phyloP scores from a whole-genome alignment of 805 yeast species.

The Metschnikowia hibisci region DNA sequence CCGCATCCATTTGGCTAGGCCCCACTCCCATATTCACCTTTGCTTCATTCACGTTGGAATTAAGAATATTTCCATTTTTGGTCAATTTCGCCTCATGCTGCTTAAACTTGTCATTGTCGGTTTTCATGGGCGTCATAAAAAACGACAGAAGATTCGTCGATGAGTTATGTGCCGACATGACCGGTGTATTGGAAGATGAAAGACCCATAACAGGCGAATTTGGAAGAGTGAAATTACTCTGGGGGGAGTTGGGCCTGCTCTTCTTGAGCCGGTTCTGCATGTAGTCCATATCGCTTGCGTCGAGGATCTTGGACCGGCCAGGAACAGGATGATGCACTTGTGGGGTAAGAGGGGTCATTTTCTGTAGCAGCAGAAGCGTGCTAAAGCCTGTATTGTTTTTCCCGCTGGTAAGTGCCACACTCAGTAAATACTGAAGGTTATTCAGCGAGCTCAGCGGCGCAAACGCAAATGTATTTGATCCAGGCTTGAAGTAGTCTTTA shows the following conservation, averaged over 20 bases:
- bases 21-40: slow-evolving; percentile 1
- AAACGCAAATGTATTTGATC: slow-evolving; percentile 6
- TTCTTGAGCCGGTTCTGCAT: slow-evolving; percentile 43
- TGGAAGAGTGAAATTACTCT: slow-evolving; percentile 35
- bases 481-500: slow-evolving; percentile 41
- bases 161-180: slow-evolving; percentile 39
- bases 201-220: slow-evolving; percentile 42
- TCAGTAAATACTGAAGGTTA: slow-evolving; percentile 33
- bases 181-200: slow-evolving; percentile 38
- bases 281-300: slow-evolving; percentile 47
- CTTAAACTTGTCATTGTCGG: background rate
- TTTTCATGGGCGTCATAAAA: slow-evolving; percentile 30
- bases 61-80: background rate
- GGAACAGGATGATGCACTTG: slow-evolving; percentile 18
- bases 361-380: slow-evolving; percentile 49
- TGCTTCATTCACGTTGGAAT: background rate
- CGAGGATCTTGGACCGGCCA: slow-evolving; percentile 21
- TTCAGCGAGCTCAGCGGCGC: slow-evolving; percentile 17
- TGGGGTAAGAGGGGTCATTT: slow-evolving; percentile 48
- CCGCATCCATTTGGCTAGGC: background rate
- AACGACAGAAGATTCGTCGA: slow-evolving; percentile 36
- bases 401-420: slow-evolving; percentile 34
- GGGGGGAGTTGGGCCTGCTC: slow-evolving; percentile 50
- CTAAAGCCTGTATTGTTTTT: slow-evolving; percentile 26
- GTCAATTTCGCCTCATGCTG: background rate